Evolutionary conservation across 805 yeast genomes (phyloP).

Genomic region (Candida wancherniae): DNA sequence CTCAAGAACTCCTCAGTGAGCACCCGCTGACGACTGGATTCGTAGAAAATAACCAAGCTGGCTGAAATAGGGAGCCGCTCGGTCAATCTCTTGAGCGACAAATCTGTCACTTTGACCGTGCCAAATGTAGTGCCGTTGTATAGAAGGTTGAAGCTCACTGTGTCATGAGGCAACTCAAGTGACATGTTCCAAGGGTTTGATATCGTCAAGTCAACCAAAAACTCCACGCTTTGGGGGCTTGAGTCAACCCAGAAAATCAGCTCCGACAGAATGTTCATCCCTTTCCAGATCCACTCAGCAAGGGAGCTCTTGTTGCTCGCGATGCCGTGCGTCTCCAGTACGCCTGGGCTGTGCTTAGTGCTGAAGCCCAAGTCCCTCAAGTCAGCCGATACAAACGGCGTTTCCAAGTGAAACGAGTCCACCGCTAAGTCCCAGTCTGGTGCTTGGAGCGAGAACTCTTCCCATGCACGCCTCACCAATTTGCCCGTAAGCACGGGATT

Average conservation of each 20-base stretch:
- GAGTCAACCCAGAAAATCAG: constrained; percentile 26
- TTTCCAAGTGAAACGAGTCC: constrained; percentile 1
- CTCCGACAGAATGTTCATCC: constrained; percentile 7
- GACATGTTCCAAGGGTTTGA: constrained; percentile 29
- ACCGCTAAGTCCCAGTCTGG: constrained; percentile 5
- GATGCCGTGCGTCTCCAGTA: no score
- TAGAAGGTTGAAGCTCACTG: constrained; percentile 22
- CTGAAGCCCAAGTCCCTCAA: constrained; percentile 3
- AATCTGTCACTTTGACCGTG: constrained; percentile 17
- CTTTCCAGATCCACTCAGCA: constrained; percentile 7
- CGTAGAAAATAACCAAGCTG: constrained; percentile 13
- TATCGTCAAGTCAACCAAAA: constrained; percentile 28
- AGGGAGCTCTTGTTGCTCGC: no score
- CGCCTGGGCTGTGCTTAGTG: neutral
- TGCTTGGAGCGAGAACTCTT: no score
- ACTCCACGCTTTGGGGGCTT: constrained; percentile 14
- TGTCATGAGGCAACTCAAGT: constrained; percentile 19
- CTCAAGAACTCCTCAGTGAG: constrained; percentile 18
- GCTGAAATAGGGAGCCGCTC: constrained; percentile 18
- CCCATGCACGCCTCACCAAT: no score
- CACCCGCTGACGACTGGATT: constrained; percentile 5
- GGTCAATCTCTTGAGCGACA: constrained; percentile 16
- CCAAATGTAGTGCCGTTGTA: constrained; percentile 35
- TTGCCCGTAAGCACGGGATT: no score
- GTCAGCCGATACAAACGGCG: constrained; percentile 6